Evolutionary conservation across 2,329 filamentous ascomycete genomes (phyloP).

Genomic region (Microascus cirrosus): DNA sequence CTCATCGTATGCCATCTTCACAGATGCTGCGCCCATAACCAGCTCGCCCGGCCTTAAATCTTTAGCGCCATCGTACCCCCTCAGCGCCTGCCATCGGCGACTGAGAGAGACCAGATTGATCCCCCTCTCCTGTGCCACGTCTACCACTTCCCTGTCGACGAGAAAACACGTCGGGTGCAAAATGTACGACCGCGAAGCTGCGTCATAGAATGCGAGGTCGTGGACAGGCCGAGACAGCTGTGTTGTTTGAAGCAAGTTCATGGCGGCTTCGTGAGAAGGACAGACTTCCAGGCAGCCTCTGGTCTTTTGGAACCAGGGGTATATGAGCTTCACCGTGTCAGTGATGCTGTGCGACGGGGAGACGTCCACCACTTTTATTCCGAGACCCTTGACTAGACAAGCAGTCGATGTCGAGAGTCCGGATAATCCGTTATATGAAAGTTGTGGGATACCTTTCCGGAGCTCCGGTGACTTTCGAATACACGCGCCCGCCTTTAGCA

Average conservation of each 20-base stretch:
- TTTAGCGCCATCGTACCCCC: background rate
- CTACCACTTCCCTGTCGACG: background rate
- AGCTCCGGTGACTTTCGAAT: background rate
- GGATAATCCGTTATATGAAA: background rate
- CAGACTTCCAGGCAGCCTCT: background rate
- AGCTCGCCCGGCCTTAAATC: background rate
- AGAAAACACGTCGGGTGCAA: background rate
- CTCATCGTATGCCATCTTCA: background rate
- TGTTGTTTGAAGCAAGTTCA: background rate
- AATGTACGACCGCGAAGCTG: background rate
- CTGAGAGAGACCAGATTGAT: background rate
- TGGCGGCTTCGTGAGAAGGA: background rate
- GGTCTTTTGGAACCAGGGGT: constrained; percentile 1
- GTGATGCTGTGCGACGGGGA: background rate
- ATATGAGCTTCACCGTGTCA: background rate
- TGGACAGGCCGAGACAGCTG: background rate
- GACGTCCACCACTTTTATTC: background rate
- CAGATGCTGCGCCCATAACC: background rate
- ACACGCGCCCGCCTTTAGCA: background rate
- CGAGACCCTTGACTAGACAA: background rate
- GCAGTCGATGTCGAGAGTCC: background rate
- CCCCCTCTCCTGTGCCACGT: background rate
- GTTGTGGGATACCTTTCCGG: background rate
- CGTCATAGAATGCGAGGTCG: constrained; percentile 2
- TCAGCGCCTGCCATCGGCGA: background rate